These are phyloP conservation scores for Mikania micrantha DNA, from an alignment of 129 eudicot genomes.

Conservation along the genomic window DNA sequence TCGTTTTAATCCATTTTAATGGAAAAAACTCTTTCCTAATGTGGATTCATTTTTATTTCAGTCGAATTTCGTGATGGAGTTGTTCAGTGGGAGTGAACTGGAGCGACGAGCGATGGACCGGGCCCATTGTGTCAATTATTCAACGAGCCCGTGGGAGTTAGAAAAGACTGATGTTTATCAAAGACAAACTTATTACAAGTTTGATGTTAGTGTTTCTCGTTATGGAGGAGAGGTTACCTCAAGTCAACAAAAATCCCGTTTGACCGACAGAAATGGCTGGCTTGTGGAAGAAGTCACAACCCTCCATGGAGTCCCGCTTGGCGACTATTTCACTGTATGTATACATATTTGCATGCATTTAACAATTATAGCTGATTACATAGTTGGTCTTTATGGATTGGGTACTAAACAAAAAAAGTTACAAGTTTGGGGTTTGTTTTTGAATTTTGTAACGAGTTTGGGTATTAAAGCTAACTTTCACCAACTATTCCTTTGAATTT, in stretches of 20 bases:
- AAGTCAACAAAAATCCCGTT: slow-evolving; percentile 79
- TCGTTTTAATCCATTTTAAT: not conserved
- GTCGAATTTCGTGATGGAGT: slow-evolving; percentile 86
- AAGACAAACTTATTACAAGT: slow-evolving; percentile 78
- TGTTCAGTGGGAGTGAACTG: slow-evolving; percentile 72
- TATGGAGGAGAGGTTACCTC: slow-evolving; percentile 92
- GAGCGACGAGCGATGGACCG: slow-evolving; percentile 79
- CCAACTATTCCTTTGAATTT: too few species aligned
- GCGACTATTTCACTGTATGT: slow-evolving; percentile 87
- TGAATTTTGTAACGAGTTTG: too few species aligned
- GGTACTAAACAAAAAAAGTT: too few species aligned
- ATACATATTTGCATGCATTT: too few species aligned
- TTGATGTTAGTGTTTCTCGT: slow-evolving; percentile 64
- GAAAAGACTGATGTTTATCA: slow-evolving; percentile 78
- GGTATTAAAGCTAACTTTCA: too few species aligned
- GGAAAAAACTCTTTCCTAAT: not conserved
- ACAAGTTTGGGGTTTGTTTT: too few species aligned
- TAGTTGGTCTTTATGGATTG: too few species aligned
- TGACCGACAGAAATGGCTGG: slow-evolving; percentile 74
- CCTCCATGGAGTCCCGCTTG: slow-evolving; percentile 91
- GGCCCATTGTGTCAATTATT: slow-evolving; percentile 81
- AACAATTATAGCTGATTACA: too few species aligned
- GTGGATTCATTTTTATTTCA: slow-evolving; percentile 26
- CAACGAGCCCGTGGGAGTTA: slow-evolving; percentile 84
- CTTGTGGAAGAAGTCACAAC: slow-evolving; percentile 93